phyloP scores from a whole-genome alignment of 352 stramenopile genomes.

The Pythium rhizo-oryzae region DNA sequence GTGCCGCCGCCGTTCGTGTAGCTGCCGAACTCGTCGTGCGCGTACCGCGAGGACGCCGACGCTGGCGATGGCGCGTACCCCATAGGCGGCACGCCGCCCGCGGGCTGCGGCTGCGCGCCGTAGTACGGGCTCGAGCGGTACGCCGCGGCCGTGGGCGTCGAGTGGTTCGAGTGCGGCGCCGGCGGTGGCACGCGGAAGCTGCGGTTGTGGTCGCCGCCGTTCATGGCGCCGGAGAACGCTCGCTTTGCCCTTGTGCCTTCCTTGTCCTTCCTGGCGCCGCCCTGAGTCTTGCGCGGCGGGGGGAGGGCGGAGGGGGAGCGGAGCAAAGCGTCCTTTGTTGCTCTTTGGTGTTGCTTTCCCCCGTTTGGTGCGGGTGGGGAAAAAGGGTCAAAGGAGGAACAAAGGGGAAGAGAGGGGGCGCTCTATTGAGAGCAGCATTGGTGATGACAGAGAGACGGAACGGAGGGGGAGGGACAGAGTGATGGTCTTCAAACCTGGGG shows the following conservation, averaged over 20 bases:
- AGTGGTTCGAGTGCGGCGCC: slow-evolving; percentile 11
- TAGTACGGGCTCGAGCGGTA: slow-evolving; percentile 19
- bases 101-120: slow-evolving; percentile 8
- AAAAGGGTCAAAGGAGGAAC: too few relatives aligned
- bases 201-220: slow-evolving; percentile 21
- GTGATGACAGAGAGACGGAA: slow-evolving; percentile 9
- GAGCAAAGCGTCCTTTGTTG: too few relatives aligned
- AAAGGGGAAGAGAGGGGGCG: not conserved
- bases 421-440: not conserved
- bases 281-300: too few relatives aligned
- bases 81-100: slow-evolving; percentile 3
- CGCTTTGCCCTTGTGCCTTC: too few relatives aligned
- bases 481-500: slow-evolving; percentile 16
- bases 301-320: too few relatives aligned
- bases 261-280: too few relatives aligned
- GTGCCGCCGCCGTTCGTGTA: slow-evolving; percentile 15
- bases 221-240: too few relatives aligned
- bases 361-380: too few relatives aligned
- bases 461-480: not conserved
- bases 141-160: slow-evolving; percentile 12
- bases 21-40: slow-evolving; percentile 11
- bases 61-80: slow-evolving; percentile 7
- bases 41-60: not conserved
- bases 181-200: slow-evolving; percentile 22
- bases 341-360: too few relatives aligned